A percentile compares a stretch with the other conserved stretches of the same genome.
phyloP scores from a whole-genome alignment of 148 eudicot species.

The Vaccinium vitisidaea region DNA sequence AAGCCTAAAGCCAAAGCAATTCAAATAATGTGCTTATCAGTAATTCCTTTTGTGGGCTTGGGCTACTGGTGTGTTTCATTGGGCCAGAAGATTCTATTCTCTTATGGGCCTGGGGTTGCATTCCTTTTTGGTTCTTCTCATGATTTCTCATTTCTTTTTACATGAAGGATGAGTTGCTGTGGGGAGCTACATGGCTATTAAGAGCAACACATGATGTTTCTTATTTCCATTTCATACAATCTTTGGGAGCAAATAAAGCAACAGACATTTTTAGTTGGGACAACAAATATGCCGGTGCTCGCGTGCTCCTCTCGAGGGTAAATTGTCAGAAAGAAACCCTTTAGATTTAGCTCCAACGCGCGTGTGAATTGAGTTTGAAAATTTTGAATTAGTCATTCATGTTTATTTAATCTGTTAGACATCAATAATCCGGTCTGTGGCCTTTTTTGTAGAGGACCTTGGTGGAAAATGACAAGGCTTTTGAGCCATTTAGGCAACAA shows the following conservation, averaged over 20 bases:
- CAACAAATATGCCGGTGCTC: conserved; percentile 86
- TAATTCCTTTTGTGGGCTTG: not conserved
- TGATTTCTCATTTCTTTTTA: not conserved
- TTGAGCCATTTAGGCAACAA: conserved; percentile 54
- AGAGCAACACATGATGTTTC: conserved; percentile 63
- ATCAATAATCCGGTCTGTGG: not conserved
- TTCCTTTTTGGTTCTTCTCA: not conserved
- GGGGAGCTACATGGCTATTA: conserved; percentile 95
- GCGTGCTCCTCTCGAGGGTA: conserved; percentile 86
- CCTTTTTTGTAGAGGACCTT: conserved; percentile 42
- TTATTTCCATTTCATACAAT: conserved; percentile 52
- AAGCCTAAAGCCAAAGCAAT: not conserved
- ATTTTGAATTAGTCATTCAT: not conserved
- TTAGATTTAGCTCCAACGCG: too few species aligned
- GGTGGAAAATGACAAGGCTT: conserved; percentile 43
- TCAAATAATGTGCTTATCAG: not conserved
- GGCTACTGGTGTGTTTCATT: not conserved
- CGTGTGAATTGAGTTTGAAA: too few species aligned
- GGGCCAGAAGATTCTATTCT: not conserved
- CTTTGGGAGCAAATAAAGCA: conserved; percentile 69
- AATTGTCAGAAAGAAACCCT: not conserved
- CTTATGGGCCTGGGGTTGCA: not conserved
- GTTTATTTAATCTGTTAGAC: not conserved
- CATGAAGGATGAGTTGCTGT: conserved; percentile 72
- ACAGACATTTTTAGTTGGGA: conserved; percentile 93